Percentiles rank a stretch among this genome's conserved stretches.
Conservation (phyloP, 2,329 filamentous ascomycete genomes). For the Fusarium continuum region DNA sequence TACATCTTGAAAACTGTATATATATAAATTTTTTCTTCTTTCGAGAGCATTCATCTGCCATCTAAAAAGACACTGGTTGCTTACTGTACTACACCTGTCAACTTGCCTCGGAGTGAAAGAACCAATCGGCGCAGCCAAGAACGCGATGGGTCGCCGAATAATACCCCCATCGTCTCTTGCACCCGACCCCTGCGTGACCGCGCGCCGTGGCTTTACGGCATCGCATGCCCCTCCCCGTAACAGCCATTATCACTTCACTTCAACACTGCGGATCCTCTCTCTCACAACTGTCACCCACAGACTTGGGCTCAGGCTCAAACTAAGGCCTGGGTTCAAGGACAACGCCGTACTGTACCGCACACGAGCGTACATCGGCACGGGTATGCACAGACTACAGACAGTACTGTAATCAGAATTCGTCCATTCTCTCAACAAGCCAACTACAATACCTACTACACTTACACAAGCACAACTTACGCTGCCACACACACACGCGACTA, state of each 20-base stretch:
- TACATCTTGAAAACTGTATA: neutral
- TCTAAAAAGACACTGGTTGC: conserved; percentile 11
- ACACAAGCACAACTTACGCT: neutral
- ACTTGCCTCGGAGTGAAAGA: neutral
- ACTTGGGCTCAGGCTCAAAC: conserved; percentile 27
- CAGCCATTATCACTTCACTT: conserved; percentile 2
- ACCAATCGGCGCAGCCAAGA: conserved; percentile 20
- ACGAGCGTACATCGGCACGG: conserved; percentile 16
- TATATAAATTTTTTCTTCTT: conserved; percentile 1
- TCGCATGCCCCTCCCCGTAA: conserved; percentile 32
- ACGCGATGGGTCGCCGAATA: neutral
- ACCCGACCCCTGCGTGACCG: conserved; percentile 21
- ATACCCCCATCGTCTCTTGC: neutral
- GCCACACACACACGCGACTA: conserved; percentile 19
- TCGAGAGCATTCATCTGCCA: neutral
- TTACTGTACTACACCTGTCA: conserved; percentile 1
- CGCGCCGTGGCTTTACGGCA: conserved; percentile 30
- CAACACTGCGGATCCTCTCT: conserved; percentile 32
- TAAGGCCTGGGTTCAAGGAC: conserved; percentile 11
- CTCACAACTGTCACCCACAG: conserved; percentile 31
- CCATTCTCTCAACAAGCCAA: neutral
- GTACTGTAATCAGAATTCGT: conserved; percentile 12
- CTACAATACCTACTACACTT: neutral
- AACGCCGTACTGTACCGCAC: conserved; percentile 11
- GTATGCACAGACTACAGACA: conserved; percentile 15